Base-by-base conservation (phyloP, 2,329 filamentous ascomycete species). In the Verticillium klebahnii region DNA sequence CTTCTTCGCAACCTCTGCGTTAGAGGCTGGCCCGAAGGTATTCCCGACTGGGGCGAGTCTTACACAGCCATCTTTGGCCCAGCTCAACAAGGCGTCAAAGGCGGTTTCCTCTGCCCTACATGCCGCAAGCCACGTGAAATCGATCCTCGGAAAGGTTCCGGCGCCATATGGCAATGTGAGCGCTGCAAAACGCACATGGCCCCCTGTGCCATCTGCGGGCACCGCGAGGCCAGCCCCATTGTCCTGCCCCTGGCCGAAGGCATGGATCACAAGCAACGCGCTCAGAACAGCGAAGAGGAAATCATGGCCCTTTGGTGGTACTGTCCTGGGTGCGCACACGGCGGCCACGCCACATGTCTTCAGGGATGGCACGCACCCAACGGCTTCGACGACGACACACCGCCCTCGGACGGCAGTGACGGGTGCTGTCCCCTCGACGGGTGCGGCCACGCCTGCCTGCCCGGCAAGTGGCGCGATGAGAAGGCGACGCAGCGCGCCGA, bases 401-500 rank as follows among this genome's bases (percentile, higher is more conserved):
- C 65, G 1, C 65, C 70, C 0, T 64, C 67, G 34, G 65, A 70
- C 0, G 64, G 67, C 36, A 82, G 81, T 36, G 84, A 82, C 57
- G 86, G 86, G 0, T 87, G 82, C 70, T 89, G 86, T 65, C 86
- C 86, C 1, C 73, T 87, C n/a, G 85, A 88, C 64, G 86, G 86
- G 0, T 89, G 86, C 68, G 82, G 85, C 3, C 86, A 89, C 67
- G 83, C 84, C 32, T 89, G 86, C 64, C 77, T 89, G 0, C 85
- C 85, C 0, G 84, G 85, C 0, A 75, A 75, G 39, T 87, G 85
- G 73, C 78, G 83, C 5, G 75, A 80, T 7, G 82, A 85, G 66
- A 77, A 70, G 1, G 73, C 70, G 31, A 78, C 76, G 0, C 75
- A 75, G 2, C 74, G 78, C 4, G 78, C 77, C 36, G 84, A 85